Conservation (phyloP, 1,284 basidiomycete species). For the Puccinia hordei region DNA sequence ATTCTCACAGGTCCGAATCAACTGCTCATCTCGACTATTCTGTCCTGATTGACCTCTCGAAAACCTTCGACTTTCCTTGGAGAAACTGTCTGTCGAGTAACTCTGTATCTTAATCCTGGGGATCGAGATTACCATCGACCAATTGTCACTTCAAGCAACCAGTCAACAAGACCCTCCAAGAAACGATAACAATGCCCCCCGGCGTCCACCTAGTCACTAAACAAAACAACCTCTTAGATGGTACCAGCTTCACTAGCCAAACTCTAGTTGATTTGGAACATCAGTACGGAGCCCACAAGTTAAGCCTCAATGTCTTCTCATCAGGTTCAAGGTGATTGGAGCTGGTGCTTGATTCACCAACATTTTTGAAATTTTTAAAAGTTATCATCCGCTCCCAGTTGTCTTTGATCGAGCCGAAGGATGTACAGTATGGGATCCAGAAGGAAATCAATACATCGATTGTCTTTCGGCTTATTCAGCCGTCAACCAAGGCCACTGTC, state of each 20-base stretch:
- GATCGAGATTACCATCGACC: too few species aligned
- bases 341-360: background rate
- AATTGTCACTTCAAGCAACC: too few species aligned
- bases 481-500: constrained; percentile 84
- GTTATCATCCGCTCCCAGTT: constrained; percentile 93
- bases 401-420: constrained; percentile 89
- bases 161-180: background rate
- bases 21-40: too few species aligned
- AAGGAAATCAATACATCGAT: constrained; percentile 65
- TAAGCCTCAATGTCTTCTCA: constrained; percentile 54
- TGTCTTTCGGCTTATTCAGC: constrained; percentile 94
- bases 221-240: background rate
- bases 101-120: too few species aligned
- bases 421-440: constrained; percentile 93
- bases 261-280: constrained; percentile 80
- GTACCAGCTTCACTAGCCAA: constrained; percentile 59
- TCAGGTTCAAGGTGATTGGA: background rate
- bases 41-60: too few species aligned
- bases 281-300: constrained; percentile 84
- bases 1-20: too few species aligned
- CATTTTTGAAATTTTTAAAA: constrained; percentile 61
- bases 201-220: background rate
- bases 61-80: too few species aligned
- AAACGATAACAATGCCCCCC: background rate
- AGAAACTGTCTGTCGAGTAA: too few species aligned